A percentile compares a stretch with the other conserved stretches of the same genome.
phyloP scores from a whole-genome alignment of 306 rosid genomes.

The Oxytropis ochrocephala region DNA sequence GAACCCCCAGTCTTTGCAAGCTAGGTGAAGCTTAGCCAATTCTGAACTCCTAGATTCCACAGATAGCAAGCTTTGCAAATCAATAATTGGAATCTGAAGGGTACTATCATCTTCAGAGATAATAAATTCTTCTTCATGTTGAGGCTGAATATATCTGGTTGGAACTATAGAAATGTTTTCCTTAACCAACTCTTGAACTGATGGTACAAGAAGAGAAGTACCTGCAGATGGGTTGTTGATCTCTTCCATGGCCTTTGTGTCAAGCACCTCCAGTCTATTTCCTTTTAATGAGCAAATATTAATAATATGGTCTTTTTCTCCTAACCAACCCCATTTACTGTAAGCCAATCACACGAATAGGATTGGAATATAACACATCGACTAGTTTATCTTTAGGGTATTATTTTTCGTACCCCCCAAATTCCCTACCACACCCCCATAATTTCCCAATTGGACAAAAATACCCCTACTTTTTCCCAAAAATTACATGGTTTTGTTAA shows the following conservation, averaged over 20 bases:
- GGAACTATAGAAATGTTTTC: neutral
- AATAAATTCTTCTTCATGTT: neutral
- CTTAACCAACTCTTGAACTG: constrained; percentile 31
- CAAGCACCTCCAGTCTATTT: neutral
- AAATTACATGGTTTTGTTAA: too few species aligned
- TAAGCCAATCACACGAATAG: too few species aligned
- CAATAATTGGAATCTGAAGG: constrained; percentile 29
- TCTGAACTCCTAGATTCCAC: constrained; percentile 1
- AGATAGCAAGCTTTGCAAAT: constrained; percentile 18
- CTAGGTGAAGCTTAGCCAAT: constrained; percentile 33
- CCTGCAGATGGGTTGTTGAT: constrained; percentile 10
- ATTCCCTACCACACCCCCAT: too few species aligned
- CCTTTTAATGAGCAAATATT: neutral
- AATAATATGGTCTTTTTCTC: too few species aligned
- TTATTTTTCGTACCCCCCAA: too few species aligned
- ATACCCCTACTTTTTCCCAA: too few species aligned
- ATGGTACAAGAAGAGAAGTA: constrained; percentile 31
- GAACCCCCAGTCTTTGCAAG: constrained; percentile 38
- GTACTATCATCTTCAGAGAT: neutral
- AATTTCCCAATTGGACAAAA: too few species aligned
- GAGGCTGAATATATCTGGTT: constrained; percentile 26
- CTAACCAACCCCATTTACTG: too few species aligned
- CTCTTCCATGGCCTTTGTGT: constrained; percentile 12
- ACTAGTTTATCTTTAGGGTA: too few species aligned
- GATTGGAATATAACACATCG: too few species aligned